Base-by-base conservation (phyloP, 2,329 filamentous ascomycete species). In the Colletotrichum sansevieriae region DNA sequence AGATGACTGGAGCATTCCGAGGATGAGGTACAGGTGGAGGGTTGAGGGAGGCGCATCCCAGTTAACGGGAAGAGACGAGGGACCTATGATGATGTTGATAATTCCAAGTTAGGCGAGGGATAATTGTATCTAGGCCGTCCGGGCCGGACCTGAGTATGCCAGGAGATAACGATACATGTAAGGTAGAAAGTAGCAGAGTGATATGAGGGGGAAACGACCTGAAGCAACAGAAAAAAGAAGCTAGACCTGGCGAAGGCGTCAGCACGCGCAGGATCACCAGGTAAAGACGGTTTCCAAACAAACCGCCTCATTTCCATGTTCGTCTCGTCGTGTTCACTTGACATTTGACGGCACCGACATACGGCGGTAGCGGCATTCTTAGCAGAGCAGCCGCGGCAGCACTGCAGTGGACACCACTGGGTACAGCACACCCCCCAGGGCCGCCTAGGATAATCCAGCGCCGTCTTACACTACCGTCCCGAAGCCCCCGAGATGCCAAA, bases 401-500 rank as follows among this genome's bases (percentile, higher is more conserved):
- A 25, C 25, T 25, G 25, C 25, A 25, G 46, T 51, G 22, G 46
- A 29, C 46, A 20, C 11, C 47, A 9, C 47, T 51, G 12, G 29
- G 49, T 29, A 54, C 52, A 55, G 54, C 54, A 41, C 37, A 56
- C 37, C 20, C 54, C 29, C 41, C 54, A 15, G 15, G n/a, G 49
- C 49, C 25, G 49, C 49, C 49, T 52, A 33, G 8, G 33, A 52
- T n/a, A 56, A 33, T 18, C 35, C 49, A 55, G 20, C 52, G 44
- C 61, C 61, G 55, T 55, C 46, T 62, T 18, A 18, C 18, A 18
- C 18, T 18, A 18, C 1, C 18, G 18, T 18, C 18, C 64, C 63
- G 63, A 63, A 61, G 52, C 49, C 64, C 20, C 49, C 59, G 64
- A 67, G 35, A 49, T n/a, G 12, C 44, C 37, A 60, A 52, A 65